These are phyloP conservation scores for Physaria fendleri DNA, from an alignment of 345 rosid genomes.

Conservation along the genomic window DNA sequence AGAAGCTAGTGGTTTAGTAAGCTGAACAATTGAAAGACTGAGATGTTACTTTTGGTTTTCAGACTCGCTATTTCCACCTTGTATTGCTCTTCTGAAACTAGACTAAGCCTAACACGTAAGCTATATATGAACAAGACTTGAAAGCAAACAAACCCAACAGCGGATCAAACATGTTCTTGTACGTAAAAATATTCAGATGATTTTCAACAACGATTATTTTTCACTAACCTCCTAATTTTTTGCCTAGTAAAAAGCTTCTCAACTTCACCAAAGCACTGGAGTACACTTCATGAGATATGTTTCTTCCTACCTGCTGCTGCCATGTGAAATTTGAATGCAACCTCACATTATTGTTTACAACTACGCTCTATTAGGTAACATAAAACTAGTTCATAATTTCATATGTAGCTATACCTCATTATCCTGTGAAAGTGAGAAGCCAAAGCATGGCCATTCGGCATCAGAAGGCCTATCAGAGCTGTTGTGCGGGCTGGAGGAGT, in stretches of 20 bases:
- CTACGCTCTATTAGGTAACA: background rate
- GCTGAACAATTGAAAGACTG: background rate
- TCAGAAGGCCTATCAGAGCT: too few species aligned
- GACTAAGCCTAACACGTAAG: constrained; percentile 6
- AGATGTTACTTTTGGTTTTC: background rate
- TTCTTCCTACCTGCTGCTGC: constrained; percentile 48
- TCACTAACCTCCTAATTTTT: constrained; percentile 49
- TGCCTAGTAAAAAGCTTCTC: constrained; percentile 40
- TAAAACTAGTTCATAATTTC: background rate
- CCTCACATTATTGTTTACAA: background rate
- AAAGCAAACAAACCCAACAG: background rate
- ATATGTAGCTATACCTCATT: constrained; percentile 51
- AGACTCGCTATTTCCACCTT: background rate
- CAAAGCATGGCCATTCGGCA: too few species aligned
- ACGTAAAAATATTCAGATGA: background rate
- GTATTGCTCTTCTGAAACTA: background rate
- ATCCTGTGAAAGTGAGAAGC: constrained; percentile 86
- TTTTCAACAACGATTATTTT: background rate
- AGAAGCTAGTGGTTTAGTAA: constrained; percentile 5
- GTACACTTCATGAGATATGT: constrained; percentile 43
- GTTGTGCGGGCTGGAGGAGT: too few species aligned
- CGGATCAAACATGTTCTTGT: background rate
- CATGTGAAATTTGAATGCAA: constrained; percentile 9
- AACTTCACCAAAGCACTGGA: constrained; percentile 50
- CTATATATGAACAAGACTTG: background rate